Evolutionary conservation across 1,284 basidiomycete genomes (phyloP).

Genomic region (Grifola frondosa): DNA sequence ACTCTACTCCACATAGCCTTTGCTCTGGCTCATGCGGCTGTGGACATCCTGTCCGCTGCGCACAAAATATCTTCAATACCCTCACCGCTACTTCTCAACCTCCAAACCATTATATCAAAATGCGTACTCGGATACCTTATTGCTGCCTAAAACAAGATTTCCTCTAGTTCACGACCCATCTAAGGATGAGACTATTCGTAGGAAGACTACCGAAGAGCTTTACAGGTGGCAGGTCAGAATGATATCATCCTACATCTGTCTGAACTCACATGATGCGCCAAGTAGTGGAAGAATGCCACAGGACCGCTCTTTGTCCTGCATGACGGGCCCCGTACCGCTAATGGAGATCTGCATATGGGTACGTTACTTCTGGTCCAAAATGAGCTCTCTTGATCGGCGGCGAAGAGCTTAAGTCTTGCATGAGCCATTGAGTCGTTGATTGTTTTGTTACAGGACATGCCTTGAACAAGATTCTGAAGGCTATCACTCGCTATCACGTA

Average conservation of each 20-base stretch:
- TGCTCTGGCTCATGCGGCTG: slow-evolving; percentile 15
- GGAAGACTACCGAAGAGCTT: slow-evolving; percentile 72
- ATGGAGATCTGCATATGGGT: slow-evolving; percentile 96
- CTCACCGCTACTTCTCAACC: too few relatives aligned
- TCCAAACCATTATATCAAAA: too few relatives aligned
- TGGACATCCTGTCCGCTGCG: slow-evolving; percentile 15
- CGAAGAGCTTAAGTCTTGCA: too few relatives aligned
- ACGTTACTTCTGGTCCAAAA: slow-evolving; percentile 21
- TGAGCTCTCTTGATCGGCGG: background rate
- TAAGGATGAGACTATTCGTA: slow-evolving; percentile 63
- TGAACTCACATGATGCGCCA: slow-evolving; percentile 5
- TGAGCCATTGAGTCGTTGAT: too few relatives aligned
- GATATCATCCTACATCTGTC: background rate
- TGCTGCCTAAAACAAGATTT: slow-evolving; percentile 84
- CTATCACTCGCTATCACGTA: slow-evolving; percentile 90
- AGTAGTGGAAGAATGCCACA: slow-evolving; percentile 61
- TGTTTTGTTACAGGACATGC: slow-evolving; percentile 74
- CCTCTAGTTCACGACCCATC: slow-evolving; percentile 74
- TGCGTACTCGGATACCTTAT: slow-evolving; percentile 67
- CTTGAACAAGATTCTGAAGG: slow-evolving; percentile 96
- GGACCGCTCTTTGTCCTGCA: slow-evolving; percentile 83
- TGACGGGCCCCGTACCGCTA: slow-evolving; percentile 98
- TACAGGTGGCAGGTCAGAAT: slow-evolving; percentile 84
- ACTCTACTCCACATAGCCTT: slow-evolving; percentile 6
- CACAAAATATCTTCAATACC: slow-evolving; percentile 6